These are phyloP conservation scores for Talaromyces islandicus DNA, from an alignment of 2,329 filamentous ascomycete genomes.

Conservation along the genomic window DNA sequence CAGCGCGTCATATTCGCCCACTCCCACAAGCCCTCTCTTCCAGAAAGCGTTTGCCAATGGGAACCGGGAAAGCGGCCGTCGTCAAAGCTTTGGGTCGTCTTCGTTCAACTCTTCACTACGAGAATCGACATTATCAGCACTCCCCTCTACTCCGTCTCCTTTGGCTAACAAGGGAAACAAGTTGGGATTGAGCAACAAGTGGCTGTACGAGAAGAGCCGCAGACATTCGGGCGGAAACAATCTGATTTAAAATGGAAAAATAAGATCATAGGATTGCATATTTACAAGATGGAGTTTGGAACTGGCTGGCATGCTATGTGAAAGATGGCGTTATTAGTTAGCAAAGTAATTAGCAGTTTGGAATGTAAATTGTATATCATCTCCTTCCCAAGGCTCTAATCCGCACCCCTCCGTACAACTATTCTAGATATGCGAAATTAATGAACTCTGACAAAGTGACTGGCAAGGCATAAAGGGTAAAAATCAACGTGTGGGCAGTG, in stretches of 20 bases:
- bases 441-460: background rate
- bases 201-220: slow-evolving; percentile 78
- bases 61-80: slow-evolving; percentile 38
- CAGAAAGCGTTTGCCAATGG: slow-evolving; percentile 58
- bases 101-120: slow-evolving; percentile 35
- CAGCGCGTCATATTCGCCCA: slow-evolving; percentile 46
- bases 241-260: slow-evolving; percentile 2
- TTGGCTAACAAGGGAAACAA: slow-evolving; percentile 60
- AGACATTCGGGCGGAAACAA: slow-evolving; percentile 32
- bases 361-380: background rate
- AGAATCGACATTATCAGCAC: slow-evolving; percentile 48
- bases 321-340: background rate
- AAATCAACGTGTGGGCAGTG: background rate
- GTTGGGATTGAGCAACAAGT: slow-evolving; percentile 82
- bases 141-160: slow-evolving; percentile 64
- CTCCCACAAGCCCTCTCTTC: slow-evolving; percentile 52
- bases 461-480: background rate
- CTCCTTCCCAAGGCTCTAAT: background rate
- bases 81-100: slow-evolving; percentile 58
- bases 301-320: background rate
- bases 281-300: slow-evolving; percentile 7
- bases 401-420: background rate
- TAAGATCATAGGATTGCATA: background rate
- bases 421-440: background rate
- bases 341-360: background rate